Conservation (phyloP, 2,329 filamentous ascomycete species). For the Bimuria novae-zelandiae region DNA sequence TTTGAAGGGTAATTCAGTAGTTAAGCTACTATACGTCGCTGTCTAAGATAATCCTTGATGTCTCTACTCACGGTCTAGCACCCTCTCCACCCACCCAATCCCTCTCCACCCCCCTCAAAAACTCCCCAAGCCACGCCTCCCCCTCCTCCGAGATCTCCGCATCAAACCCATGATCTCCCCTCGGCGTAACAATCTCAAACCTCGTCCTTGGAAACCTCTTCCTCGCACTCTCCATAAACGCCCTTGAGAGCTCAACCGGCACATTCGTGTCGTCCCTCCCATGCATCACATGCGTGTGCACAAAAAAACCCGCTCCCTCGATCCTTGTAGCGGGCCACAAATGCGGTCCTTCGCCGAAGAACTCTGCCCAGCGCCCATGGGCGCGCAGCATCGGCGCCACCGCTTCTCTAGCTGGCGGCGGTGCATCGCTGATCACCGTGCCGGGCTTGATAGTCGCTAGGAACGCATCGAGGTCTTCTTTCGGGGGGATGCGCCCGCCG, state of each 20-base stretch:
- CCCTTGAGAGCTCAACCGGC: conserved; percentile 24
- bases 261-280: conserved; percentile 36
- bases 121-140: conserved; percentile 33
- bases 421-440: conserved; percentile 22
- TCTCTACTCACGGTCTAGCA: no score
- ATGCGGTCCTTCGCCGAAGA: conserved; percentile 27
- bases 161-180: conserved; percentile 42
- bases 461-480: conserved; percentile 25
- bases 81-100: conserved; percentile 25
- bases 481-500: conserved; percentile 13
- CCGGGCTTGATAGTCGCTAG: conserved; percentile 23
- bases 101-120: conserved; percentile 29
- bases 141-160: conserved; percentile 27
- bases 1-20: no score
- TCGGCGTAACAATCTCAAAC: conserved; percentile 22
- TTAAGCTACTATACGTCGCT: no score
- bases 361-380: conserved; percentile 28
- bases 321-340: conserved; percentile 33
- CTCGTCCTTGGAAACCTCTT: conserved; percentile 17
- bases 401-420: conserved; percentile 22
- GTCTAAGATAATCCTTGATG: no score
- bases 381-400: conserved; percentile 24
- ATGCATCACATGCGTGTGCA: conserved; percentile 38
- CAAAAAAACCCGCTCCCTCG: conserved; percentile 27
- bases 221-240: conserved; percentile 31